Evolutionary conservation across 805 yeast species (phyloP), one percentile per base, ranked within the genome.

Genomic region (Metschnikowia continentalis): DNA sequence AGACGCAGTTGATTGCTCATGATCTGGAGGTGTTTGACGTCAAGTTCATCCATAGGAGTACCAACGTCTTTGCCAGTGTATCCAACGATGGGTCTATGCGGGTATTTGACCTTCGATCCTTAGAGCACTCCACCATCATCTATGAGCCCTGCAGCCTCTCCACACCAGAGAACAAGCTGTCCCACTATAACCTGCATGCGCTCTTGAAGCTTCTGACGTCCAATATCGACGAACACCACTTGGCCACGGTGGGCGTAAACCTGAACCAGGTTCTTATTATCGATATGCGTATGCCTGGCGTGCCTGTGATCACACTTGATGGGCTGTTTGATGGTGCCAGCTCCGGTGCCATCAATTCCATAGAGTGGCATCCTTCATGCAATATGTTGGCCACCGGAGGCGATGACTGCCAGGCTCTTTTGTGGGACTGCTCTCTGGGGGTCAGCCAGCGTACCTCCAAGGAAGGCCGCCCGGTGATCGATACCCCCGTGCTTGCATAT

Each of bases 81-180:
- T 96, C 97, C 2, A 91, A 90, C 48, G 99, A 94, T 69, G 99
- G 99, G 0, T 86, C 95, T 15, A 88, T 91, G 64, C 76, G 99
- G 40, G 87, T 94, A 6, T 94, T 94, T 67, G 99, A 94, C 63
- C 75, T 94, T 53, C 72, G 99, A 50, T 78, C 91, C 7, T 72
- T 92, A 46, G 97, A 94, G 53, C 98, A 91, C 66, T 88, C 96
- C 15, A 92, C 99, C 1, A 94, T 94, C 58, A 86, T 94, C 14
- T 94, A 89, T 66, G 99, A 94, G 64, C 90, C 90, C n/a, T 37
- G 42, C 39, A 22, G 22, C 15, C 22, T 23, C 11, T 30, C 30
- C 5, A 35, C 48, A 3, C 35, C 26, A 11, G 47, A 43, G 6
- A 22, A 22, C 15, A 30, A 51, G 36, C 42, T 32, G 23, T 32